phyloP scores from a whole-genome alignment of 139 green algal genomes.

The Coelastrella sp. region DNA sequence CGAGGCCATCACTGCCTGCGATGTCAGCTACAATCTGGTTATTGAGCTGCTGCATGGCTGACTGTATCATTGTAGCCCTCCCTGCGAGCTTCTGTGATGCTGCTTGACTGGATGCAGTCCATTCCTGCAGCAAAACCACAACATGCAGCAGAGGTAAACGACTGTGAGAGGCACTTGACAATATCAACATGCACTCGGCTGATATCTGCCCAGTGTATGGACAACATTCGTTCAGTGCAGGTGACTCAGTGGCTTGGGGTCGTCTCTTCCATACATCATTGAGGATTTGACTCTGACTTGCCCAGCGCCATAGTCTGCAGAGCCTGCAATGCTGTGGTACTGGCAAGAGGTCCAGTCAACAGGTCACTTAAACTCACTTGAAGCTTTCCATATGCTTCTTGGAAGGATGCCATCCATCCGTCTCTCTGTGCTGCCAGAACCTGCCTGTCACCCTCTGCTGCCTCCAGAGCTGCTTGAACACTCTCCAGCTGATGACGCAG shows the following conservation, averaged over 20 bases:
- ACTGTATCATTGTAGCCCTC: slow-evolving; percentile 14
- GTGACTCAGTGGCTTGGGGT: too few species aligned
- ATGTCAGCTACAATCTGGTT: background rate
- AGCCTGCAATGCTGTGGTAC: too few species aligned
- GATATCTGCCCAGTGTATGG: too few species aligned
- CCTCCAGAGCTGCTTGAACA: slow-evolving; percentile 17
- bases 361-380: background rate
- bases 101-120: slow-evolving; percentile 13
- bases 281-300: too few species aligned
- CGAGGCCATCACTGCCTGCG: background rate
- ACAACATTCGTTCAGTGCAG: too few species aligned
- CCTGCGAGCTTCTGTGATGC: background rate
- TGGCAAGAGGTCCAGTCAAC: background rate
- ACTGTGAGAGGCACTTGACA: background rate
- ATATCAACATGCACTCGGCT: slow-evolving; percentile 15
- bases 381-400: slow-evolving; percentile 22
- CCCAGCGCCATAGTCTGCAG: too few species aligned
- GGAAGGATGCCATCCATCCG: slow-evolving; percentile 44
- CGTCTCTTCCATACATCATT: too few species aligned
- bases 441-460: slow-evolving; percentile 41
- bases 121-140: slow-evolving; percentile 22
- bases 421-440: slow-evolving; percentile 40
- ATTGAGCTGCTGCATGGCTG: slow-evolving; percentile 18
- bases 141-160: background rate
- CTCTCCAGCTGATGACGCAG: background rate